Base-by-base conservation (phyloP, 2,329 filamentous ascomycete species). In the Colletotrichum orbiculare region DNA sequence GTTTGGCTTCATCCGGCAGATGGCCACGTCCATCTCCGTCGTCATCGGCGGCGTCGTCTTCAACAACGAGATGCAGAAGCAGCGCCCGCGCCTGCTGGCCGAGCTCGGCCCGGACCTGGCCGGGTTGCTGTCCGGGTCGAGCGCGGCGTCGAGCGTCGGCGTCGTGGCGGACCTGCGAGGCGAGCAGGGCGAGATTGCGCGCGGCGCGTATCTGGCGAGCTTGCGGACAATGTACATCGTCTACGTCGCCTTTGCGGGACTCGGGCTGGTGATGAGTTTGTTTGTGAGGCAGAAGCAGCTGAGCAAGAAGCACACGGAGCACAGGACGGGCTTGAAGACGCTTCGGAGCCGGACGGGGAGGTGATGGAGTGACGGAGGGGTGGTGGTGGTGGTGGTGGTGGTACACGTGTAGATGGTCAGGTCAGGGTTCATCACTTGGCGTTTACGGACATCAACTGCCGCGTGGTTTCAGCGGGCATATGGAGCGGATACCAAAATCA, bases 101-200 rank as follows among this genome's bases (percentile, higher is more conserved):
- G 75, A 83, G 4, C 81, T 92, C 0, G 85, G 85, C 0, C 77
- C 77, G 0, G 72, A 84, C 3, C 77, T 83, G 1, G 87, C 87
- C 0, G 69, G 74, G 4, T 71, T 79, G 33, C 82, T 92, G 6
- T 83, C 85, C 4, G 88, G 89, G n/a, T 78, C 80, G 68, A 82
- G 84, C 61, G 87, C 90, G n/a, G 83, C 87, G 12, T 84, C 90
- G 17, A 89, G 86, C 71, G 85, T 89, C 2, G 79, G 83, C 17
- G 71, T 87, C 9, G 84, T 92, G 17, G 78, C 82, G n/a, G 68
- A 72, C 0, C 77, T 92, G 8, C 80, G 81, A 0, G 76, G 79
- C 0, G 74, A 75, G 2, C 78, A 87, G 53, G 82, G 76, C 2
- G 69, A 70, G 9, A 71, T 81, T 2, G 83, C 82, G 2, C 77